Evolutionary conservation across 2,329 filamentous ascomycete species (phyloP).

Genomic region (Fusarium verrucosum): DNA sequence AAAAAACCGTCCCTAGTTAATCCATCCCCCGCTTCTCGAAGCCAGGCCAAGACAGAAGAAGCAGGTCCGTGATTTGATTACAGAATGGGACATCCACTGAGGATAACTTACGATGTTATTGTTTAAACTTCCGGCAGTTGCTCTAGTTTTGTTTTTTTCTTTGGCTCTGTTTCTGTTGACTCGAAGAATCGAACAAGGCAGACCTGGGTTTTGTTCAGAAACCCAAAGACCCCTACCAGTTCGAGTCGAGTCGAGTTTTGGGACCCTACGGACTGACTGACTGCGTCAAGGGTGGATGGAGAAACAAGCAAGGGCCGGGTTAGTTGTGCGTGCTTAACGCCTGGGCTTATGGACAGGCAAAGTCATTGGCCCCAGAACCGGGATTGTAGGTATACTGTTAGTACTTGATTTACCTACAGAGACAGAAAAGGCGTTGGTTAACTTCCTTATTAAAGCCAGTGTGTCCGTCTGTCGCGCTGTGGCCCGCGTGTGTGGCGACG

Average conservation of each 20-base stretch:
- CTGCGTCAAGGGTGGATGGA: slow-evolving; percentile 32
- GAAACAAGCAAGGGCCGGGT: slow-evolving; percentile 21
- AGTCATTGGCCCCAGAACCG: slow-evolving; percentile 8
- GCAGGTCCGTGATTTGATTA: slow-evolving; percentile 11
- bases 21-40: slow-evolving; percentile 37
- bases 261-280: no score
- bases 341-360: slow-evolving; percentile 22
- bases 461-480: background rate
- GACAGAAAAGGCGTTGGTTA: slow-evolving; percentile 2
- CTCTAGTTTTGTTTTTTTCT: no score
- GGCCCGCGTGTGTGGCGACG: slow-evolving; percentile 25
- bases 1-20: slow-evolving; percentile 13
- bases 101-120: background rate
- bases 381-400: no score
- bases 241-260: background rate
- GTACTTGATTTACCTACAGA: slow-evolving; percentile 4
- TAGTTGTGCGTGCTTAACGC: slow-evolving; percentile 33
- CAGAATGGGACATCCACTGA: background rate
- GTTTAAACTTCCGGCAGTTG: slow-evolving; percentile 23
- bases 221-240: slow-evolving; percentile 15
- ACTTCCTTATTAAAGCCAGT: slow-evolving; percentile 1
- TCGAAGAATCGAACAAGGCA: slow-evolving; percentile 13
- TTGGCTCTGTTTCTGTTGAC: no score
- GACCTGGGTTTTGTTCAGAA: slow-evolving; percentile 5
- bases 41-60: slow-evolving; percentile 29